Evolutionary conservation across 305 asterid species (phyloP).

Genomic region (Solanum hybrid): DNA sequence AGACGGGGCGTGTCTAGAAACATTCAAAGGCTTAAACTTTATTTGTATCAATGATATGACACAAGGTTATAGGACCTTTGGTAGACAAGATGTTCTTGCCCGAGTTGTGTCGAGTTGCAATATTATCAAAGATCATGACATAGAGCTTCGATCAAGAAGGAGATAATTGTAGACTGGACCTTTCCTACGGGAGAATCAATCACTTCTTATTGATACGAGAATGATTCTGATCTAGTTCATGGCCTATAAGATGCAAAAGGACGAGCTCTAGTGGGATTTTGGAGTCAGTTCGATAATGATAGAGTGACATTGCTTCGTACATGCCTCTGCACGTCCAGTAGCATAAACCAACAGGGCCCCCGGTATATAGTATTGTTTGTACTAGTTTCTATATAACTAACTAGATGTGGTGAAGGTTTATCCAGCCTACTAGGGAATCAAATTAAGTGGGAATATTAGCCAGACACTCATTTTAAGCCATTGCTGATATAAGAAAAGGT

Average conservation of each 20-base stretch:
- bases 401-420: background rate
- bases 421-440: background rate
- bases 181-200: background rate
- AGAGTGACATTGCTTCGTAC: background rate
- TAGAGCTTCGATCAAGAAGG: background rate
- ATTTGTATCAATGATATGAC: background rate
- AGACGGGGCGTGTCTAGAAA: background rate
- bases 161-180: background rate
- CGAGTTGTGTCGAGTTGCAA: background rate
- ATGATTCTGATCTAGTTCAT: background rate
- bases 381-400: background rate
- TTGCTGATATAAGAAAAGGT: conserved; percentile 8
- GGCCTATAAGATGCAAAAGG: background rate
- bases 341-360: background rate
- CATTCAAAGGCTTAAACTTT: background rate
- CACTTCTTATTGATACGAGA: background rate
- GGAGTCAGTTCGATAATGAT: background rate
- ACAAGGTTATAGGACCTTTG: background rate
- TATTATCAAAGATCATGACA: background rate
- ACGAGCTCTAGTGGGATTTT: background rate
- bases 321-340: background rate
- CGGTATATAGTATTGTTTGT: background rate
- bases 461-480: background rate
- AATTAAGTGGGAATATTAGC: background rate
- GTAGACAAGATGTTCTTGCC: background rate